A percentile compares a stretch with the other conserved stretches of the same genome.
These are phyloP conservation scores for Colletotrichum endophyticum DNA, from an alignment of 2,329 filamentous ascomycete species.

Conservation along the genomic window DNA sequence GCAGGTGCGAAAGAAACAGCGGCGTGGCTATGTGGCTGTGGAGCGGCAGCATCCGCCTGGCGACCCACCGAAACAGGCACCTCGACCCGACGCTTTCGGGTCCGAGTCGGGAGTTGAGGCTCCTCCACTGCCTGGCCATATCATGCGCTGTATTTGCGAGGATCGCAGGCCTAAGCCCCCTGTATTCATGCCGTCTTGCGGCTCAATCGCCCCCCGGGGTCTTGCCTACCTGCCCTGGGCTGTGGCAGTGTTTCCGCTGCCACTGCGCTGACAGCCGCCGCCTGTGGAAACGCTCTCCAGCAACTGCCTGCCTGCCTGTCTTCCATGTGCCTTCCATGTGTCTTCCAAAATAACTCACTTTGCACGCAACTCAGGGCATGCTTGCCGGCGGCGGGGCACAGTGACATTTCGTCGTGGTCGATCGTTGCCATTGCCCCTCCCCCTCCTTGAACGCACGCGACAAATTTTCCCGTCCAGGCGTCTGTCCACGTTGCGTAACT, in stretches of 20 bases:
- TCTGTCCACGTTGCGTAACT: neutral
- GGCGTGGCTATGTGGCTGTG: constrained; percentile 1
- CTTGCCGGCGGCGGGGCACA: neutral
- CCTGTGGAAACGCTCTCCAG: neutral
- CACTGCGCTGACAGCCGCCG: neutral
- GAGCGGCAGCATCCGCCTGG: constrained; percentile 7
- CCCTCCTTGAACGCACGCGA: neutral
- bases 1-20: neutral
- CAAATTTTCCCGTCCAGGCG: neutral
- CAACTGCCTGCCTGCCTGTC: neutral
- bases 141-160: neutral
- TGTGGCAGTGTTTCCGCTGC: neutral
- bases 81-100: neutral
- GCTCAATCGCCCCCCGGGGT: neutral
- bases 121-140: neutral
- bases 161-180: neutral
- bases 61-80: neutral
- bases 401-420: neutral
- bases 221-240: neutral
- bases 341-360: neutral
- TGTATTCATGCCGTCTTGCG: neutral
- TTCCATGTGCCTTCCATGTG: neutral
- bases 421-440: neutral
- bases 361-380: neutral
- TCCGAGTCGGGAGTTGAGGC: neutral